Evolutionary conservation across 345 rosid genomes (phyloP).

Genomic region (Luvunga scandens): DNA sequence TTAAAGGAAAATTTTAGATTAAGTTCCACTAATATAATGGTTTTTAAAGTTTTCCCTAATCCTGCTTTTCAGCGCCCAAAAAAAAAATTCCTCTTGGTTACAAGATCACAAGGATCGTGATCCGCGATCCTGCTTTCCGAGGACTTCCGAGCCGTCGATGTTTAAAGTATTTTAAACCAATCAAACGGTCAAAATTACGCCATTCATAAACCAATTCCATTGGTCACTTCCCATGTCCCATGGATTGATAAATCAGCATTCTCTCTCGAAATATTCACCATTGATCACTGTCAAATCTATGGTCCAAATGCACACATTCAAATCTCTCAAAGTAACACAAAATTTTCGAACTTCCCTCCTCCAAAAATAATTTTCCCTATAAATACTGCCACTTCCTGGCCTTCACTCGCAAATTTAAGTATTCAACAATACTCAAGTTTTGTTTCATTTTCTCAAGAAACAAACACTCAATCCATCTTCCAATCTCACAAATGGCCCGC

Average conservation of each 20-base stretch:
- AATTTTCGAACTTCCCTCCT: background rate
- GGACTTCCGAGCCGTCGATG: background rate
- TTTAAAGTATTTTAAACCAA: background rate
- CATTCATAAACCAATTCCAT: background rate
- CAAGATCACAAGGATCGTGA: background rate
- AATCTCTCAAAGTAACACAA: slow-evolving; percentile 4
- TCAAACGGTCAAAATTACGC: background rate
- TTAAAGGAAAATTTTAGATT: too few species aligned
- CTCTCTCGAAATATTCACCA: background rate
- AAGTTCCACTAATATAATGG: too few species aligned
- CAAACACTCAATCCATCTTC: background rate
- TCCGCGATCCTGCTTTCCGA: background rate
- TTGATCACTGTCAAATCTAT: background rate
- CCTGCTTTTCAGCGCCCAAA: too few species aligned
- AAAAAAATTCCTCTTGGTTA: too few species aligned
- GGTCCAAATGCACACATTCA: too few species aligned
- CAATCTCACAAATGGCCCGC: slow-evolving; percentile 39
- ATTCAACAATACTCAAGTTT: too few species aligned
- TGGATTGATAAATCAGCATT: background rate
- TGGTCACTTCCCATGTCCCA: background rate
- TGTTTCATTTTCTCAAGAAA: background rate
- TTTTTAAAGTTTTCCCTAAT: too few species aligned
- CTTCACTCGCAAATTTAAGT: background rate
- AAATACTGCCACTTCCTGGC: background rate
- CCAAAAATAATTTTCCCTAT: background rate